These are phyloP conservation scores for Amanita jacksonii DNA, from an alignment of 768 basidiomycete genomes.

Conservation along the genomic window DNA sequence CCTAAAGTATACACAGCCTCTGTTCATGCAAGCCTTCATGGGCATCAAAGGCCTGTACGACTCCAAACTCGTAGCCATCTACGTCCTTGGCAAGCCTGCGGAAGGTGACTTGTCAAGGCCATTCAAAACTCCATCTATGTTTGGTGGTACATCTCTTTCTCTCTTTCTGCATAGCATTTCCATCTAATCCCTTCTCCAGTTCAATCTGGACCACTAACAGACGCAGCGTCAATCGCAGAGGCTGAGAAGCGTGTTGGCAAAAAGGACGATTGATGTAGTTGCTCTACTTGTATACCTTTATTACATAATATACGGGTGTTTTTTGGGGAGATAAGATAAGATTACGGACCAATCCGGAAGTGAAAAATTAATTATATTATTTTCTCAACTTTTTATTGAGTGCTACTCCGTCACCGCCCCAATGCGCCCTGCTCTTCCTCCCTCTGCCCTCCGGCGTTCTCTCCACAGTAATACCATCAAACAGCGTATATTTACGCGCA, in stretches of 20 bases:
- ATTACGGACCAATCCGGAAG: constrained; percentile 6
- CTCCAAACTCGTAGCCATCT: constrained; percentile 73
- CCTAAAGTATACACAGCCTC: constrained; percentile 91
- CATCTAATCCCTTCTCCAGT: constrained; percentile 5
- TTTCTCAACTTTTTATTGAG: neutral
- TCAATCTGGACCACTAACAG: constrained; percentile 50
- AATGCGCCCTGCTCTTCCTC: constrained; percentile 20
- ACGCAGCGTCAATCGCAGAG: constrained; percentile 77
- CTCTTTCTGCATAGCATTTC: neutral
- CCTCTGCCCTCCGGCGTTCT: constrained; percentile 20
- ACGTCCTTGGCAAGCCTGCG: constrained; percentile 69
- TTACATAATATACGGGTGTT: neutral
- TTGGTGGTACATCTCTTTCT: constrained; percentile 44
- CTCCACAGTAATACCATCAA: constrained; percentile 22
- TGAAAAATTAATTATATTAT: constrained; percentile 2
- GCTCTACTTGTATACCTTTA: constrained; percentile 6
- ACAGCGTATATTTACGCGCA: constrained; percentile 24
- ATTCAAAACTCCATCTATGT: constrained; percentile 69
- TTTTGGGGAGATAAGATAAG: constrained; percentile 4
- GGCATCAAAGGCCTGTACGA: constrained; percentile 88
- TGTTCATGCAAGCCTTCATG: constrained; percentile 94
- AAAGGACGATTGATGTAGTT: constrained; percentile 42
- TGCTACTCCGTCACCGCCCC: constrained; percentile 9
- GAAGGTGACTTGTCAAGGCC: constrained; percentile 86
- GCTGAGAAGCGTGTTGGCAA: constrained; percentile 83